These are phyloP conservation scores for Keqinozyma sinolaborantium DNA, from an alignment of 1,139 yeast species.

Conservation along the genomic window DNA sequence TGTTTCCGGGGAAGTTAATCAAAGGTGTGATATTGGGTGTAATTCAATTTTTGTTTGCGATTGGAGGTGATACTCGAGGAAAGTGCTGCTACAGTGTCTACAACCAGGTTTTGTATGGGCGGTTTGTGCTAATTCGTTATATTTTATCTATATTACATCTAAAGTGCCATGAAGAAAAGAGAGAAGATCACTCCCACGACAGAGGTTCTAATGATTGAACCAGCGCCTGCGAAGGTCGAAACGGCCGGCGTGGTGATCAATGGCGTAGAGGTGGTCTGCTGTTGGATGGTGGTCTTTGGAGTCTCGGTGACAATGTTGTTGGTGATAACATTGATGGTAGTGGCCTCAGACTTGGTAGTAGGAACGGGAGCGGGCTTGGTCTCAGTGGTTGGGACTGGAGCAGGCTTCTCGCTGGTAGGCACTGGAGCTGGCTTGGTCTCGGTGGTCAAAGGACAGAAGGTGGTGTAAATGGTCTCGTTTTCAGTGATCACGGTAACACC, in stretches of 20 bases:
- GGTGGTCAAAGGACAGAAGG: constrained; percentile 7
- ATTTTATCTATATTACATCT: not conserved
- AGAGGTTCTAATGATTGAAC: constrained; percentile 14
- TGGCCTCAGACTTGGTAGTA: constrained; percentile 2
- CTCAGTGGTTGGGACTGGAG: not conserved
- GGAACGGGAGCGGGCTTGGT: constrained; percentile 1
- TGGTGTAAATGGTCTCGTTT: constrained; percentile 9
- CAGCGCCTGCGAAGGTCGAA: constrained; percentile 21
- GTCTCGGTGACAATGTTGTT: constrained; percentile 26
- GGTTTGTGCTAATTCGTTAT: not conserved
- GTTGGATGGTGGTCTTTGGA: constrained; percentile 12
- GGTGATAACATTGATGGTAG: constrained; percentile 29
- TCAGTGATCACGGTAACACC: constrained; percentile 33
- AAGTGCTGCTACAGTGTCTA: not conserved
- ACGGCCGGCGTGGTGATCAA: constrained; percentile 8
- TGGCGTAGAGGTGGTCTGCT: constrained; percentile 5
- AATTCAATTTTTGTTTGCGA: not conserved
- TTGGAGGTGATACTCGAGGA: not conserved
- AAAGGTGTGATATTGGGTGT: not conserved
- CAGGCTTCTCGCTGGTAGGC: constrained; percentile 1
- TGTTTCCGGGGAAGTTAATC: not conserved
- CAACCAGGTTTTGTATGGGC: constrained; percentile 1
- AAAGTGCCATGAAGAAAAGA: constrained; percentile 8
- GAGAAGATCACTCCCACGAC: constrained; percentile 14
- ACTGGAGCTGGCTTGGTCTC: constrained; percentile 3